Evolutionary conservation across 345 rosid genomes (phyloP).

Genomic region (Boechera divaricarpa): DNA sequence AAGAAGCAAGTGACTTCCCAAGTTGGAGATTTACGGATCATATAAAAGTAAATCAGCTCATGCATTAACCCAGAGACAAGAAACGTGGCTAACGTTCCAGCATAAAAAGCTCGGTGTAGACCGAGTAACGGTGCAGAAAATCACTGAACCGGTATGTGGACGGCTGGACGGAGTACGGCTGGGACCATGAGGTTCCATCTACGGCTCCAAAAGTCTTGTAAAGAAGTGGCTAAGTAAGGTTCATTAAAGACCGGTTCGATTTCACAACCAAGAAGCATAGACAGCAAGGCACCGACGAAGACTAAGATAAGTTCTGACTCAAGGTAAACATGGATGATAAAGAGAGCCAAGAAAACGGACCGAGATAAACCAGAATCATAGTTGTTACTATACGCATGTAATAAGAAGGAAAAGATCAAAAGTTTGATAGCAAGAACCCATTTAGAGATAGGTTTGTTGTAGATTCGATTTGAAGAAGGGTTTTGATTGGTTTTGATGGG

Average conservation of each 20-base stretch:
- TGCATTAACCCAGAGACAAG: conserved; percentile 71
- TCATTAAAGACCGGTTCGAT: conserved; percentile 69
- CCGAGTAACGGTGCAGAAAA: conserved; percentile 33
- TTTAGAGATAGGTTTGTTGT: conserved; percentile 26
- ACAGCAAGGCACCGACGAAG: conserved; percentile 43
- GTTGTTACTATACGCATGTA: conserved; percentile 19
- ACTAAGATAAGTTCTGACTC: conserved; percentile 53
- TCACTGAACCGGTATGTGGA: conserved; percentile 54
- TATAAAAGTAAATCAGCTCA: conserved; percentile 58
- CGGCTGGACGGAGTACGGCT: conserved; percentile 55
- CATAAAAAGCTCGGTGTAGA: conserved; percentile 32
- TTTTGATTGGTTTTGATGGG: conserved; percentile 51
- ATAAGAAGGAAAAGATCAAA: conserved; percentile 32
- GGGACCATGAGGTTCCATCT: conserved; percentile 82
- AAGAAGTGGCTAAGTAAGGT: conserved; percentile 66
- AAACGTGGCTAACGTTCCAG: conserved; percentile 56
- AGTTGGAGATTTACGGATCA: conserved; percentile 57
- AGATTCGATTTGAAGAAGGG: conserved; percentile 28
- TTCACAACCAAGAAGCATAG: conserved; percentile 55
- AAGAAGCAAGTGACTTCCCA: conserved; percentile 82
- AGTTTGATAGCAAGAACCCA: conserved; percentile 47
- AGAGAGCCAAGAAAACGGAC: conserved; percentile 2
- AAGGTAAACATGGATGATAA: conserved; percentile 47
- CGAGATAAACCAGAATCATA: conserved; percentile 7
- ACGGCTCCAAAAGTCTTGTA: conserved; percentile 85